Conservation (phyloP, 225 moss, liverwort and hornwort species). For the Sphagnum tenellum region DNA sequence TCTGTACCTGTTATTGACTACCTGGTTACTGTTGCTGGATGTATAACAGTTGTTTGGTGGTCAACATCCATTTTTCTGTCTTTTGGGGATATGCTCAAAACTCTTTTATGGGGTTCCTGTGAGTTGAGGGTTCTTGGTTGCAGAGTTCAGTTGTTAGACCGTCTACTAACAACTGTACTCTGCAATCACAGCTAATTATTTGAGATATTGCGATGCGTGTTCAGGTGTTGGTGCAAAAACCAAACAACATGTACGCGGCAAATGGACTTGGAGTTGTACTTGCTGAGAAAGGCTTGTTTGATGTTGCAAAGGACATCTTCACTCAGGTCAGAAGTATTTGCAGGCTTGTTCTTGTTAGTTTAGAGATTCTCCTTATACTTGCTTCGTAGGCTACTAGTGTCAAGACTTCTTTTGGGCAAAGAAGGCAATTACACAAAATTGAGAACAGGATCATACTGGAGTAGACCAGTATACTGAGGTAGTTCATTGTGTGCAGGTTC, state of each 20-base stretch:
- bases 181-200: not conserved
- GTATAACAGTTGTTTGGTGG: too few species aligned
- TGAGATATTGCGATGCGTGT: not conserved
- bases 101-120: too few species aligned
- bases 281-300: conserved; percentile 90
- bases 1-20: not conserved
- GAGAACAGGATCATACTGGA: too few species aligned
- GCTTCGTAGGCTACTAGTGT: not conserved
- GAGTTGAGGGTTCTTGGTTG: too few species aligned
- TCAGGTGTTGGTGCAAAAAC: conserved; percentile 60
- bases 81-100: too few species aligned
- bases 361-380: too few species aligned
- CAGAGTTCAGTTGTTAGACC: not conserved
- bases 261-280: conserved; percentile 94
- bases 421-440: too few species aligned
- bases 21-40: too few species aligned
- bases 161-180: not conserved
- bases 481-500: conserved; percentile 33
- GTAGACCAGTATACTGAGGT: too few species aligned
- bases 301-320: conserved; percentile 89
- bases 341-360: not conserved
- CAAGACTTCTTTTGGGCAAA: not conserved
- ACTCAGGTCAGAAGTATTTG: conserved; percentile 44
- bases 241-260: conserved; percentile 93
- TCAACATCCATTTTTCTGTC: too few species aligned